Evolutionary conservation across 176 grass and related monocot genomes (phyloP).

Genomic region (Lolium perenne): DNA sequence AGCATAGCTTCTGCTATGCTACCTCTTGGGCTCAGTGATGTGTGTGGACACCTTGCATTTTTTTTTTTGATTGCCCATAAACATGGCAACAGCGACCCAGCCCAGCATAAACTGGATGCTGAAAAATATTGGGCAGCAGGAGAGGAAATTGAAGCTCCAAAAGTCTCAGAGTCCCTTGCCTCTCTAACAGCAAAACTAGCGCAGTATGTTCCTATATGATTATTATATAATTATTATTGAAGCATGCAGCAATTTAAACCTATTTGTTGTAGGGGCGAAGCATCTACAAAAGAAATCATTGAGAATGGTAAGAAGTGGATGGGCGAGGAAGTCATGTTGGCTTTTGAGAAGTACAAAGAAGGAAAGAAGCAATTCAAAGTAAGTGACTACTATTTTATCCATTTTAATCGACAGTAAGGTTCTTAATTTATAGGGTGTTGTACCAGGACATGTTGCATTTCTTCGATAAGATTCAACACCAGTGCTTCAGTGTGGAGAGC

Average conservation of each 20-base stretch:
- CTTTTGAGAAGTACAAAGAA: conserved; percentile 16
- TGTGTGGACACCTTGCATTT: not conserved
- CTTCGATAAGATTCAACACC: conserved; percentile 23
- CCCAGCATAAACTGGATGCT: conserved; percentile 1
- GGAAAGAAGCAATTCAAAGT: not conserved
- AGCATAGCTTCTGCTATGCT: not conserved
- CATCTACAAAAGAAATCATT: conserved; percentile 14
- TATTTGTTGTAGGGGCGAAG: conserved; percentile 11
- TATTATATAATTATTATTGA: conserved; percentile 11
- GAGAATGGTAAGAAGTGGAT: conserved; percentile 24
- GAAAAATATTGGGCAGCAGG: not conserved
- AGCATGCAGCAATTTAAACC: not conserved
- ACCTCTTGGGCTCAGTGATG: not conserved
- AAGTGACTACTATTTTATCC: not conserved
- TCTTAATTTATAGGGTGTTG: not conserved
- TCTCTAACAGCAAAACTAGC: not conserved
- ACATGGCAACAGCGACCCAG: not conserved
- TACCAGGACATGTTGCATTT: not conserved
- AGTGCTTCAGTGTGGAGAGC: conserved; percentile 3
- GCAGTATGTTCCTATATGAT: not conserved
- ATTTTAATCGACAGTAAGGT: not conserved
- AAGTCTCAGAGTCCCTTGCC: not conserved
- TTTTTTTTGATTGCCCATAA: not conserved
- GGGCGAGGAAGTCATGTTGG: conserved; percentile 24
- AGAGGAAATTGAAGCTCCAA: not conserved